Base-by-base conservation (phyloP, 495 filamentous ascomycete genomes). In the Aspergillus kassunensis region DNA sequence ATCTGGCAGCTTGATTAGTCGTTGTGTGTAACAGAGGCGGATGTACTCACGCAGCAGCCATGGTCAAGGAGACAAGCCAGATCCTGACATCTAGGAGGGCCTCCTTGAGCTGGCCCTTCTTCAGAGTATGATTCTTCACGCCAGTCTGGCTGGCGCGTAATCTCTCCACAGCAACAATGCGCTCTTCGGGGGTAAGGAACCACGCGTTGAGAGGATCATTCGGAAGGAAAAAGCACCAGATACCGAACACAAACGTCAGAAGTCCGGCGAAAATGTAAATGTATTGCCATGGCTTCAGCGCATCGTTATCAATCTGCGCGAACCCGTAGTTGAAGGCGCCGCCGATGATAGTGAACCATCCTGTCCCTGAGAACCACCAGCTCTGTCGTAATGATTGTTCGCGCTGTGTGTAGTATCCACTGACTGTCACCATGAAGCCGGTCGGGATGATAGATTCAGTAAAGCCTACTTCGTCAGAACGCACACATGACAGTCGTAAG, bases 351-450 rank as follows among this genome's bases (percentile, higher is more conserved):
- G 81, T 87, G 67, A 83, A 88, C 54, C 80, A 72, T 7, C 83
- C 84, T 0, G 81, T 86, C 1, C 74, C 73, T 25, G 79, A 82
- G 58, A 86, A 87, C 85, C 84, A 89, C 80, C 80, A 85, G 33
- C 75, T 77, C 56, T 87, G 85, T 12, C 85, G 72, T 19, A 87
- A 67, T 10, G 81, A 73, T 58, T 88, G 84, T 56, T 89, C 86
- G 15, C 71, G 53, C 64, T 88, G 83, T 1, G 82, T 87, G 55
- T 88, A 89, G 59, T 81, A 87, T 1, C 80, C 69, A 50, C 73
- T 78, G 23, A 86, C 68, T 50, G 85, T 83, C 27, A 70, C 75
- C 81, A 87, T 87, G 66, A 87, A 88, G 1, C 75, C 78, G 0
- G 85, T 87, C 0, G 84, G 84, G 20, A 89, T 80, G 30, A 86